These are phyloP conservation scores for Crithidia expoeki DNA, from an alignment of 208 protist genomes.

Conservation along the genomic window DNA sequence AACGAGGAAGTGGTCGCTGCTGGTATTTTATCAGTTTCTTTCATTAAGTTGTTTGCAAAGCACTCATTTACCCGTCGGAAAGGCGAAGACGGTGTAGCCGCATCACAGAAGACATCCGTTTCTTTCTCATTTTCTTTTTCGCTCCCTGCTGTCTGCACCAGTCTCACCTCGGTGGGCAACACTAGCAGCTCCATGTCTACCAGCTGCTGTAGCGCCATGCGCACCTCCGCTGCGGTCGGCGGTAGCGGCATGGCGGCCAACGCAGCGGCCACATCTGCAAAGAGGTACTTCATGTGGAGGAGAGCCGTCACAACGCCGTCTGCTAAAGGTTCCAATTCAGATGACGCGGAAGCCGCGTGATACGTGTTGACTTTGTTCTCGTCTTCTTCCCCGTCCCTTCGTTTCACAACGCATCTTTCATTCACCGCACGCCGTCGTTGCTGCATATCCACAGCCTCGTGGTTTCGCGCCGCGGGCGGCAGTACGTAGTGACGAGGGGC, in stretches of 20 bases:
- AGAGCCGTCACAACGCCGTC: slow-evolving; percentile 52
- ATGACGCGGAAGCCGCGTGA: neutral
- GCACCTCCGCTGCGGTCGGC: slow-evolving; percentile 25
- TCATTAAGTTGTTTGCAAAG: no score
- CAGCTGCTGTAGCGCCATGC: slow-evolving; percentile 49
- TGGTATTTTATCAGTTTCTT: neutral
- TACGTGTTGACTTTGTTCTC: no score
- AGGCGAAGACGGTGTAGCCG: no score
- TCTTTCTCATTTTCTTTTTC: neutral
- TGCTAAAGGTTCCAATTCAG: slow-evolving; percentile 30
- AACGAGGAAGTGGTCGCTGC: neutral
- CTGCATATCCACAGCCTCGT: neutral
- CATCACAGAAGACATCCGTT: no score
- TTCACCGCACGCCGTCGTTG: no score
- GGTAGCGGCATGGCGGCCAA: slow-evolving; percentile 47
- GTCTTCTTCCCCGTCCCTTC: no score
- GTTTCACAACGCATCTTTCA: neutral
- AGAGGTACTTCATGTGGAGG: slow-evolving; percentile 65
- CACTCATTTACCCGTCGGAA: no score
- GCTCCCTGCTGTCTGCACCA: neutral
- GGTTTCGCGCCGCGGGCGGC: neutral
- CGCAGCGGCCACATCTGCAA: slow-evolving; percentile 32
- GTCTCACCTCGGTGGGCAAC: slow-evolving; percentile 1
- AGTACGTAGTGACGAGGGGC: slow-evolving; percentile 44
- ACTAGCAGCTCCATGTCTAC: slow-evolving; percentile 55